Evolutionary conservation across 2,329 filamentous ascomycete species (phyloP).

Genomic region (Pseudonectria buxi): DNA sequence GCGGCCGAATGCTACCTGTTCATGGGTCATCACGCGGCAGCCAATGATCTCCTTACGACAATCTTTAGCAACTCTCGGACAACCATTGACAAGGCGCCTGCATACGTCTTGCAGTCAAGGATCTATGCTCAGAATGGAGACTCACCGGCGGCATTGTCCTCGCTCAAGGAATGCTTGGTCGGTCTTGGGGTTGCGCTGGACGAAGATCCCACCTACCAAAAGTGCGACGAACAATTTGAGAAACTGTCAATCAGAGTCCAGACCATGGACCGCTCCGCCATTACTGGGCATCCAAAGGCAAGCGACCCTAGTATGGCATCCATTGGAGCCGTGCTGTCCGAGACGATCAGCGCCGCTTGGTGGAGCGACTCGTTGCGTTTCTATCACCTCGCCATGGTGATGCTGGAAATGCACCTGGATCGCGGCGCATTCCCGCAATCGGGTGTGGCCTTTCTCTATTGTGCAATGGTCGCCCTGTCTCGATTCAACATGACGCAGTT

Average conservation of each 20-base stretch:
- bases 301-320: conserved; percentile 52
- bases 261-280: conserved; percentile 43
- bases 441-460: conserved; percentile 59
- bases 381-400: conserved; percentile 61
- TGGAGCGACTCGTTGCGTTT: conserved; percentile 69
- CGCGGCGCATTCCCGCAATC: conserved; percentile 63
- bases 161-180: conserved; percentile 63
- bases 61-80: conserved; percentile 66
- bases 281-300: conserved; percentile 37
- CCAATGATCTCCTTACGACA: conserved; percentile 59
- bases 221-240: conserved; percentile 71
- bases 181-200: conserved; percentile 63
- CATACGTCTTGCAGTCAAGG: conserved; percentile 75
- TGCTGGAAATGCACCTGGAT: conserved; percentile 59
- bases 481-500: conserved; percentile 66
- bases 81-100: conserved; percentile 72
- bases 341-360: conserved; percentile 64
- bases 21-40: conserved; percentile 63
- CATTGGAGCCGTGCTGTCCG: conserved; percentile 62
- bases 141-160: conserved; percentile 58
- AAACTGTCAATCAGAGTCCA: conserved; percentile 53
- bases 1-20: conserved; percentile 79
- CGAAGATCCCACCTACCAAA: conserved; percentile 61
- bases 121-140: conserved; percentile 72
- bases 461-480: conserved; percentile 60